Evolutionary conservation across 169 alveolate species (phyloP).

Genomic region (Plasmodium adleri): DNA sequence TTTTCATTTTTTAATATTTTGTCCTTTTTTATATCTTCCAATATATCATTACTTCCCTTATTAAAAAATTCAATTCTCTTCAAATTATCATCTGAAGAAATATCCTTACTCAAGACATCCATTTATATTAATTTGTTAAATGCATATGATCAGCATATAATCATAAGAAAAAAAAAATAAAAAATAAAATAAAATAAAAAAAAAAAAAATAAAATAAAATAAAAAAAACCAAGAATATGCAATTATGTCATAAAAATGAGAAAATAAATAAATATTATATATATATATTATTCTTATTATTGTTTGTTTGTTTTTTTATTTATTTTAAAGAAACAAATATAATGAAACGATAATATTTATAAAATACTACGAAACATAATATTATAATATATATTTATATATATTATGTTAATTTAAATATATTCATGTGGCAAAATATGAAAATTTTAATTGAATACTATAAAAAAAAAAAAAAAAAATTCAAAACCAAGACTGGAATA

Average conservation of each 20-base stretch:
- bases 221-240: neutral
- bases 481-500: no score
- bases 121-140: neutral
- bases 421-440: no score
- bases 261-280: neutral
- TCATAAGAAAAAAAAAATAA: neutral
- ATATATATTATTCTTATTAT: no score
- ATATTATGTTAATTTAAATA: no score
- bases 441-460: no score
- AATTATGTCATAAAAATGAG: neutral
- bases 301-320: no score
- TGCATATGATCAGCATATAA: no score
- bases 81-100: neutral
- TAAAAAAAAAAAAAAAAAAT: no score
- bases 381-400: no score
- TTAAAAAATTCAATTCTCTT: constrained; percentile 25
- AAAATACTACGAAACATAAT: no score
- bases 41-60: constrained; percentile 6
- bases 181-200: constrained; percentile 9
- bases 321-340: no score
- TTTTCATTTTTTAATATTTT: neutral
- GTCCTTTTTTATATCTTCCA: constrained; percentile 1
- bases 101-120: constrained; percentile 41
- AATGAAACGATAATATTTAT: no score
- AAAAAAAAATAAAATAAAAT: constrained; percentile 10